phyloP scores from a whole-genome alignment of 2,329 filamentous ascomycete genomes.

The Talaromyces marneffei region DNA sequence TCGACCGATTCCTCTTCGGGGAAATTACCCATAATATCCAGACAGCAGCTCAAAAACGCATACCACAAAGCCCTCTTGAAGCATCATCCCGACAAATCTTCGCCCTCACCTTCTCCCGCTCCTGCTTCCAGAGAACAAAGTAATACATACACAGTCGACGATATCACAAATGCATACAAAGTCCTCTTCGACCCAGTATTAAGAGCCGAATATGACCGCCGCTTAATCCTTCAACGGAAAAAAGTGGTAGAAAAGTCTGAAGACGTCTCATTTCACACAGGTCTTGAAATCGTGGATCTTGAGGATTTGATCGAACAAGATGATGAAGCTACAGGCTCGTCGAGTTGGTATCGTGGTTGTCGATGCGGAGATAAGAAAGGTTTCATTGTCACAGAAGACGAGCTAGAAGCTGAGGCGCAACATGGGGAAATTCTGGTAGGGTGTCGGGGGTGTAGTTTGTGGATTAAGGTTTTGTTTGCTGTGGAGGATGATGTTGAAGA shows the following conservation, averaged over 20 bases:
- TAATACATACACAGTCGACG: conserved; percentile 42
- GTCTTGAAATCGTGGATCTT: conserved; percentile 54
- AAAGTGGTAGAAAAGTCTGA: conserved; percentile 19
- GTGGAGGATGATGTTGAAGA: conserved; percentile 34
- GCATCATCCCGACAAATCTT: conserved; percentile 55
- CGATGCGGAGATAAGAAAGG: conserved; percentile 54
- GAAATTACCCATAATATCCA: conserved; percentile 22
- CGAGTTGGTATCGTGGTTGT: conserved; percentile 50
- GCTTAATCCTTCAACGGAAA: conserved; percentile 33
- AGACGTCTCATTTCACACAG: conserved; percentile 40
- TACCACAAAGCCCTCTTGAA: conserved; percentile 53
- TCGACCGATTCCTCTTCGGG: conserved; percentile 20
- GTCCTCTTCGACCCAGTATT: conserved; percentile 43
- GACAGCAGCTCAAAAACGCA: conserved; percentile 47
- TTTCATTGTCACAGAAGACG: conserved; percentile 50
- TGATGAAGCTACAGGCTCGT: conserved; percentile 31
- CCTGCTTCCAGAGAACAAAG: not conserved
- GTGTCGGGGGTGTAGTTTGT: conserved; percentile 59
- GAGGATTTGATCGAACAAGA: conserved; percentile 47
- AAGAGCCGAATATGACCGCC: conserved; percentile 47
- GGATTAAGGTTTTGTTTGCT: conserved; percentile 56
- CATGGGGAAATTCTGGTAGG: conserved; percentile 55
- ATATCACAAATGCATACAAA: conserved; percentile 55
- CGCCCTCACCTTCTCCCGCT: not conserved
- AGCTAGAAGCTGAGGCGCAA: conserved; percentile 47